Percentiles rank a stretch among this genome's conserved stretches.
These are phyloP conservation scores for Trichoderma aggressivum DNA, from an alignment of 2,329 filamentous ascomycete species.

Conservation along the genomic window DNA sequence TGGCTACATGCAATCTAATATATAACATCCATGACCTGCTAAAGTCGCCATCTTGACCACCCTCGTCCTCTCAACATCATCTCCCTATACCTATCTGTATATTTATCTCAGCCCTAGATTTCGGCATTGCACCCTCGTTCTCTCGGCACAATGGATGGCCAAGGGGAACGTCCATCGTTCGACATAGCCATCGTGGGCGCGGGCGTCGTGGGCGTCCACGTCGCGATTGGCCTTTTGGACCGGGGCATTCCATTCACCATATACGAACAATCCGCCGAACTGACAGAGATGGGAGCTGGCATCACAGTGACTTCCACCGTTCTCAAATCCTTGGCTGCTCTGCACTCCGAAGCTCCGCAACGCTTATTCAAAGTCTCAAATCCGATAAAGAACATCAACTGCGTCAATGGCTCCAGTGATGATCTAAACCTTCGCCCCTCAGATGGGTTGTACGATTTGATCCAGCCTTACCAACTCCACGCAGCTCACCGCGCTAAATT, in stretches of 20 bases:
- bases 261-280: slow-evolving; percentile 42
- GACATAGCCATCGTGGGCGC: slow-evolving; percentile 49
- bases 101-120: neutral
- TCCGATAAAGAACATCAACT: neutral
- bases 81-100: neutral
- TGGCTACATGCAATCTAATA: neutral
- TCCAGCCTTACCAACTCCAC: neutral
- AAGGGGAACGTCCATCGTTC: neutral
- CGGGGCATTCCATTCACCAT: slow-evolving; percentile 42
- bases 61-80: neutral
- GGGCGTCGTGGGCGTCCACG: slow-evolving; percentile 49
- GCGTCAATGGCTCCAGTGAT: neutral
- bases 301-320: slow-evolving; percentile 50
- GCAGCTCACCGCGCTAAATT: slow-evolving; percentile 26
- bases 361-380: neutral
- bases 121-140: neutral
- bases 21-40: neutral
- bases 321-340: neutral
- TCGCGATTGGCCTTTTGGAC: slow-evolving; percentile 45
- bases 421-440: neutral
- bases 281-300: slow-evolving; percentile 42
- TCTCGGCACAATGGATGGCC: neutral
- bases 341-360: neutral
- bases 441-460: neutral
- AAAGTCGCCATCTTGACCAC: neutral